A percentile compares a stretch with the other conserved stretches of the same genome.
Conservation (phyloP, 2,329 filamentous ascomycete genomes). For the Fusarium sp. region DNA sequence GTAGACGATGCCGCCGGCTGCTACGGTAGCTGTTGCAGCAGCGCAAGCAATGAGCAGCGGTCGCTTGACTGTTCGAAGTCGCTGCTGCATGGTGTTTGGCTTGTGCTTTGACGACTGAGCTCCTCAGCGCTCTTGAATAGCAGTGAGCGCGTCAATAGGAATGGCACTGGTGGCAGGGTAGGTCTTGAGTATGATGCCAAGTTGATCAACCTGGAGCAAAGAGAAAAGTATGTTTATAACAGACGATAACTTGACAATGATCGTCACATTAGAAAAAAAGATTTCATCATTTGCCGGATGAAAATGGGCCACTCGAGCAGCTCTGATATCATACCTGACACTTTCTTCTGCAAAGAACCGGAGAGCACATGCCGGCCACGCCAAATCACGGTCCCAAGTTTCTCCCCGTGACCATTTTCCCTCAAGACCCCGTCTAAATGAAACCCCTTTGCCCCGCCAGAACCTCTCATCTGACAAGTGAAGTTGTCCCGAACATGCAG, state of each 20-base stretch:
- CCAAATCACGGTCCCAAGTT: background rate
- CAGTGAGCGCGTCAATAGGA: background rate
- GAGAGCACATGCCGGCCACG: background rate
- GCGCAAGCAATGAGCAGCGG: conserved; percentile 49
- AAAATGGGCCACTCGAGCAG: background rate
- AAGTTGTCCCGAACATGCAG: background rate
- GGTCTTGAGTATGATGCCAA: background rate
- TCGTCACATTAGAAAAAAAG: background rate
- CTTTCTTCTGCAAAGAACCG: background rate
- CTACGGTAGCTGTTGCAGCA: conserved; percentile 43
- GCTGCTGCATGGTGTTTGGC: conserved; percentile 47
- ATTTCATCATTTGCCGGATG: background rate
- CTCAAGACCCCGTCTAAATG: background rate
- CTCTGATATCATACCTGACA: background rate
- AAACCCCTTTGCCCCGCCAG: background rate
- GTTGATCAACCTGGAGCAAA: background rate
- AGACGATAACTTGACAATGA: background rate
- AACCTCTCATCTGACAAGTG: background rate
- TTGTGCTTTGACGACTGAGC: background rate
- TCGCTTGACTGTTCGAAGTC: conserved; percentile 50
- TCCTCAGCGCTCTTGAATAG: background rate
- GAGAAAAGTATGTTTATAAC: background rate
- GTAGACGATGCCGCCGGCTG: conserved; percentile 48
- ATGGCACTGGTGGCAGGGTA: background rate
- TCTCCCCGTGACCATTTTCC: background rate